These are phyloP conservation scores for Verticillium tricorpus DNA, from an alignment of 2,329 filamentous ascomycete genomes.

Conservation along the genomic window DNA sequence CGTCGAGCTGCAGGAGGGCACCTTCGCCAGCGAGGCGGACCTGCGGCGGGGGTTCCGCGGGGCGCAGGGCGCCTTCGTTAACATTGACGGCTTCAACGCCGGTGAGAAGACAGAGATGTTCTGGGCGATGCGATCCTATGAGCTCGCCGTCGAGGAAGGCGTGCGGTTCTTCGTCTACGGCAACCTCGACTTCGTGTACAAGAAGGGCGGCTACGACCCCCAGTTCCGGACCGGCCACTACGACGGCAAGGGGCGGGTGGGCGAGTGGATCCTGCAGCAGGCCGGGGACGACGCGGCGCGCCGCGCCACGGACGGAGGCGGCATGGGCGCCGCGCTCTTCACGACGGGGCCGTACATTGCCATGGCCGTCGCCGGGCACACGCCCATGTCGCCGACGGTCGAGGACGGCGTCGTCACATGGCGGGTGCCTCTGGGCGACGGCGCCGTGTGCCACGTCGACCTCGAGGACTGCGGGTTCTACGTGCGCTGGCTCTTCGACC, in stretches of 20 bases:
- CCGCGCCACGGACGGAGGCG: conserved; percentile 6
- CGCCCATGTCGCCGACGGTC: conserved; percentile 33
- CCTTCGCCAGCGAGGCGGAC: conserved; percentile 38
- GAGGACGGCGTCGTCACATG: conserved; percentile 36
- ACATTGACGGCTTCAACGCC: conserved; percentile 48
- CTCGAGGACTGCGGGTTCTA: conserved; percentile 44
- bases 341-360: conserved; percentile 42
- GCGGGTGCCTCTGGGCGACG: conserved; percentile 34
- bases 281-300: conserved; percentile 11
- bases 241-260: conserved; percentile 39
- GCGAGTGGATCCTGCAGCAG: conserved; percentile 39
- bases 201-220: conserved; percentile 41
- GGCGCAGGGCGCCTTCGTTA: conserved; percentile 46
- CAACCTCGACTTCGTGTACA: conserved; percentile 43
- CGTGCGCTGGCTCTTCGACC: conserved; percentile 43
- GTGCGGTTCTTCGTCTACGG: conserved; percentile 41
- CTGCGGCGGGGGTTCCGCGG: conserved; percentile 39
- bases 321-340: conserved; percentile 19
- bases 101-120: conserved; percentile 49
- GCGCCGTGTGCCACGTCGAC: conserved; percentile 34
- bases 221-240: conserved; percentile 43
- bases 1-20: conserved; percentile 42
- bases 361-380: conserved; percentile 31
- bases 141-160: conserved; percentile 36
- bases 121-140: conserved; percentile 38